Evolutionary conservation across 2,329 filamentous ascomycete species (phyloP), one percentile per base, ranked within the genome.

Genomic region (Aspergillus vadensis): DNA sequence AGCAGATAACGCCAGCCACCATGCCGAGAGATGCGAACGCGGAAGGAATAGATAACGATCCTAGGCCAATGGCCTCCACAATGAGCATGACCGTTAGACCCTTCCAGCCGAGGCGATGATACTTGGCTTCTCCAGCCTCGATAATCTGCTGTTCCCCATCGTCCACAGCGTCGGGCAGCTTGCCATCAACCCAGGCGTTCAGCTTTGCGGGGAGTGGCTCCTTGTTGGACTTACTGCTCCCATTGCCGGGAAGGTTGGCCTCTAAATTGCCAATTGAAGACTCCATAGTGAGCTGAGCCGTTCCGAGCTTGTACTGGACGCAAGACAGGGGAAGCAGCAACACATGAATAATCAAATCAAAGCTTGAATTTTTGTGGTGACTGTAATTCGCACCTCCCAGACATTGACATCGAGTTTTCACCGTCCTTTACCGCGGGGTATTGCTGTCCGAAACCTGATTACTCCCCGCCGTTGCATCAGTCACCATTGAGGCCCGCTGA

Each of bases 1-100:
- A 74, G 63, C 77, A 68, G 61, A 81, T 76, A 23, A 80, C 74
- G 58, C 79, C 79, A 9, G 74, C 73, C 15, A 80, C 74, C 76
- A 80, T 80, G 39, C 79, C 79, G 3, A 81, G 70, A 9, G 70
- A 76, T 3, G 78, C 77, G 51, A 81, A 80, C 10, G 78, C 77
- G 53, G 72, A 75, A 7, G 80, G 78, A 38, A 80, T 71, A 57
- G 77, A 78, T 60, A 81, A 72, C 25, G 75, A 77, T 48, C 80
- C 80, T 23, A 82, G 73, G 10, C 79, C 79, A 60, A 82, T 81
- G 30, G 80, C 79, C 65, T 82, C 80, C 44, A 82, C 80, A 54
- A 82, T 80, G 56, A 82, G 69, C 60, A 81, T 78, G 36, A 82
- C 72, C 2, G 79, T 81, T 17, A 81, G 70, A 19, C 79, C 75